Evolutionary conservation across 768 basidiomycete genomes (phyloP).

Genomic region (Termitomyces sp.): DNA sequence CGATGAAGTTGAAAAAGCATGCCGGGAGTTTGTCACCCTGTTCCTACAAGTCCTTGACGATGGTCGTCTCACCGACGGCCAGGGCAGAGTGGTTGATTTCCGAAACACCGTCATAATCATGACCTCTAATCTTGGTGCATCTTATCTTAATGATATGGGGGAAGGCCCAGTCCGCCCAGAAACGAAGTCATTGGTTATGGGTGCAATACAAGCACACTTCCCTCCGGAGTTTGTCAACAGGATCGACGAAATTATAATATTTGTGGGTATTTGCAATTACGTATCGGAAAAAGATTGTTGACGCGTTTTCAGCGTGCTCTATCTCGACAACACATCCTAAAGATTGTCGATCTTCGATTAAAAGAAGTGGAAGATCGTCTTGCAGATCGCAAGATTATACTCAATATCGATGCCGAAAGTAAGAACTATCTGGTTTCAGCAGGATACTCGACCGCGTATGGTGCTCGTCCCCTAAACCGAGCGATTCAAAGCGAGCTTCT

Average conservation of each 20-base stretch:
- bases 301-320: constrained; percentile 60
- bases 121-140: constrained; percentile 88
- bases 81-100: constrained; percentile 87
- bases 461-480: constrained; percentile 88
- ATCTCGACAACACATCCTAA: constrained; percentile 68
- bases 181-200: constrained; percentile 67
- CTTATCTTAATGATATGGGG: constrained; percentile 68
- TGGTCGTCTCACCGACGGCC: constrained; percentile 87
- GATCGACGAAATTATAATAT: constrained; percentile 82
- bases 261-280: constrained; percentile 34
- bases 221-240: constrained; percentile 92
- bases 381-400: constrained; percentile 68
- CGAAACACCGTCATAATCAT: constrained; percentile 91
- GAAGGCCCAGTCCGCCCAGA: constrained; percentile 61
- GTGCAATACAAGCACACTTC: constrained; percentile 78
- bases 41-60: constrained; percentile 85
- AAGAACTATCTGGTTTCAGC: constrained; percentile 71
- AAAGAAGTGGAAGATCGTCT: constrained; percentile 83
- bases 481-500: constrained; percentile 90
- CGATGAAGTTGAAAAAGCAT: constrained; percentile 90
- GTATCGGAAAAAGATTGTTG: constrained; percentile 11
- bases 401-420: constrained; percentile 72
- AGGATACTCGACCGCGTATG: constrained; percentile 80
- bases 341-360: constrained; percentile 87
- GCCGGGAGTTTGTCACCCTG: constrained; percentile 51